These are phyloP conservation scores for Sporothrix curviconia DNA, from an alignment of 2,329 filamentous ascomycete genomes.

Conservation along the genomic window DNA sequence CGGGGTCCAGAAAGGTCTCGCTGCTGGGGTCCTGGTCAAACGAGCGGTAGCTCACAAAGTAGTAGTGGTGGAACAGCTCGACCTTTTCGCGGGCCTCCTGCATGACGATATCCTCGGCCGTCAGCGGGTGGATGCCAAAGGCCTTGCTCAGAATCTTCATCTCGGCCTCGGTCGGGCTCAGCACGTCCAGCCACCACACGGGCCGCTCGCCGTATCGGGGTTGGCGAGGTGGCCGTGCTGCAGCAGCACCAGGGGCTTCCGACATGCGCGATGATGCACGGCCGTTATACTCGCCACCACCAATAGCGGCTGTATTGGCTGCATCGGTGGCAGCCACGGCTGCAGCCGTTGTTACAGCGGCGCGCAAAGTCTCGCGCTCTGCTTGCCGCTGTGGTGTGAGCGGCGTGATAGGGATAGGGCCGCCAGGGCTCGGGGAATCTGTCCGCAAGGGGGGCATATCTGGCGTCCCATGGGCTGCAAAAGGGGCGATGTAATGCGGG, in stretches of 20 bases:
- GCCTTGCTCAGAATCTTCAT: constrained; percentile 91
- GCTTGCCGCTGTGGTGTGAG: constrained; percentile 22
- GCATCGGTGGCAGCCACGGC: background rate
- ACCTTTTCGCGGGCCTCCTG: constrained; percentile 98
- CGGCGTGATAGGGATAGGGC: background rate
- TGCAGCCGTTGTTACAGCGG: background rate
- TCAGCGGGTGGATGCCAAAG: constrained; percentile 93
- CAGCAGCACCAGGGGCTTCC: background rate
- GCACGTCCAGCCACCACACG: constrained; percentile 93
- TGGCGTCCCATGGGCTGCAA: background rate
- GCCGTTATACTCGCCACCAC: too few relatives aligned
- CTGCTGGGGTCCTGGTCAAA: constrained; percentile 92
- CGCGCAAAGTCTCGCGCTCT: constrained; percentile 13
- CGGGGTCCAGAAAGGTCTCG: constrained; percentile 85
- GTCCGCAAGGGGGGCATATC: background rate
- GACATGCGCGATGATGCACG: constrained; percentile 1
- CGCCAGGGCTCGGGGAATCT: background rate
- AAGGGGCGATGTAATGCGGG: background rate
- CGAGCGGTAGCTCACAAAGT: constrained; percentile 96
- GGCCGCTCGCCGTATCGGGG: constrained; percentile 68
- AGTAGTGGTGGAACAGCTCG: constrained; percentile 94
- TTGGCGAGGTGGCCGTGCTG: constrained; percentile 19
- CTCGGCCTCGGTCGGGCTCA: constrained; percentile 85
- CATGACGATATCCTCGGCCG: constrained; percentile 93
- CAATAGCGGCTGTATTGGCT: background rate